Evolutionary conservation across 2,329 filamentous ascomycete genomes (phyloP), one percentile per base, ranked within the genome.

Genomic region (Cordyceps pruinosa): DNA sequence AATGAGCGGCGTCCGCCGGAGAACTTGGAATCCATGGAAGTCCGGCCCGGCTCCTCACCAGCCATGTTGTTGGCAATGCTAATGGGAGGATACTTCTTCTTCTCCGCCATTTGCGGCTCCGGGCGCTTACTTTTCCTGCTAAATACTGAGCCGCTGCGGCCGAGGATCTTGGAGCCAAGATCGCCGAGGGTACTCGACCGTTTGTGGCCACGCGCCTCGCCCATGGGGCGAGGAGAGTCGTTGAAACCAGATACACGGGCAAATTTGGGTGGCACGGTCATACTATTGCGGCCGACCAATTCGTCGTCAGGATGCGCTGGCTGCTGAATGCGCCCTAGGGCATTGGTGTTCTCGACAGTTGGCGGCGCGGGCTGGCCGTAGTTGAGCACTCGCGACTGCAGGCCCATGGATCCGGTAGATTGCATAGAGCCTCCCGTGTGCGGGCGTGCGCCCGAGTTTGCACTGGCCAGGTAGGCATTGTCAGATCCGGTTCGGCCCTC

Each of bases 281-380:
- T 67, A 78, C 87, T 75, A 69, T 84, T 68, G 71, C 86, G 74
- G 75, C 85, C 69, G 49, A 13, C 39, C 48, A 87, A 81, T 21
- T 87, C 88, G 32, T 93, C 90, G 62, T 83, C 84, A 3, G 57
- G 60, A 39, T 65, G 68, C 1, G 65, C 63, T 66, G 89, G 89
- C 69, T 96, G 93, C 62, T 94, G 89, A 65, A 97, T 90, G 61
- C 88, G 88, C 61, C 91, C 93, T 70, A 96, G 89, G 4, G 83
- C 91, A 70, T 94, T 96, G 53, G 91, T 94, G 64, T 88, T 87
- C 49, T 91, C 91, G 59, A 97, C 86, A 48, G 90, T 85, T 30
- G 94, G 92, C 56, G 90, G 90, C 46, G 86, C 86, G 49, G 93
- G 94, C 71, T 95, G 90, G 62, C 90, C 90, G 70, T 97, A 97